Base-by-base conservation (phyloP, 2,329 filamentous ascomycete species). In the Microascus cirrosus region DNA sequence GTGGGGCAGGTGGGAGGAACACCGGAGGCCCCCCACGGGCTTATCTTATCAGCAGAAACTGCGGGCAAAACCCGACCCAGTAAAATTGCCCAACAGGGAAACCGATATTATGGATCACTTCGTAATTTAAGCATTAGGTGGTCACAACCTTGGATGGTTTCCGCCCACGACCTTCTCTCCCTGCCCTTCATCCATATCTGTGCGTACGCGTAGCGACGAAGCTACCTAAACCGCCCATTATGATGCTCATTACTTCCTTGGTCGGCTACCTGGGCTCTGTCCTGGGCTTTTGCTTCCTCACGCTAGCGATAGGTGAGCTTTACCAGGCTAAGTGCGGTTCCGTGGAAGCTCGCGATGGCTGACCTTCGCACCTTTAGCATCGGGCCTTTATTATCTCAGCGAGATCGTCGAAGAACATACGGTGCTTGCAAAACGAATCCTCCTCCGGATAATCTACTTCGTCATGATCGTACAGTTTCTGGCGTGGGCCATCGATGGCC, bases 331-430 rank as follows among this genome's bases (percentile, higher is more conserved):
- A n/a, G n/a, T n/a, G 39, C 48, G 48, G 13, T 25, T 24, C 18
- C 20, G 18, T 45, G 42, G 11, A 32, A 39, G 28, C 12, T n/a
- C 20, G 50, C 34, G 36, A 48, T n/a, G 35, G 22, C 36, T 52
- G n/a, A 22, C 34, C 20, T 34, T 50, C 28, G 24, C 28, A 32
- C 8, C 22, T 56, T 35, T n/a, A 62, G 94, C 94, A 45, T 96
- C 91, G n/a, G 94, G 94, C 42, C 84, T 99, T 28, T 99, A 99
- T 76, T 99, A 99, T 71, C 86, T 99, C 57, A 96, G 93, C 25
- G 94, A 99, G 72, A 85, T 97, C 15, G 94, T 99, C 61, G 94
- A 99, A 74, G 94, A 99, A 72, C 93, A 99, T 69, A 96, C 93
- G 3, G 93, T 97, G 12, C 74, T 95, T 61, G 89, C 92, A 13